Conservation (phyloP, 192 early-diverging fungal species). For the Geranomyces variabilis region DNA sequence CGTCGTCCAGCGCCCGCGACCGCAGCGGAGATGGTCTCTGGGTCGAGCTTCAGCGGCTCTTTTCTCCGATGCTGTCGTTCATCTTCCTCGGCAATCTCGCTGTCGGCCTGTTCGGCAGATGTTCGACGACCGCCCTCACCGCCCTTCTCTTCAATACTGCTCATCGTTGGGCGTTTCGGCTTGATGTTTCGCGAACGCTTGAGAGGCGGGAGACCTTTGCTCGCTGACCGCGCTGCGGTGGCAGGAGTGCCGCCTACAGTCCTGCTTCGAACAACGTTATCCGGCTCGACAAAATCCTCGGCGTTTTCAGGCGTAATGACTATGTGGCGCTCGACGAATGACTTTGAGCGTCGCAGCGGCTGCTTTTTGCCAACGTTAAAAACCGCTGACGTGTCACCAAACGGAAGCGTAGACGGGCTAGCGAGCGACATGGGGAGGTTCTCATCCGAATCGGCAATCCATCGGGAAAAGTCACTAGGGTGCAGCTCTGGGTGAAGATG, state of each 20-base stretch:
- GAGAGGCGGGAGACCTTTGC: conserved; percentile 36
- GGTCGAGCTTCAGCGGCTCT: background rate
- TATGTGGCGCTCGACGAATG: conserved; percentile 44
- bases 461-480: conserved; percentile 32
- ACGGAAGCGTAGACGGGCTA: background rate
- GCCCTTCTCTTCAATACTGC: background rate
- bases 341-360: conserved; percentile 37
- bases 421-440: background rate
- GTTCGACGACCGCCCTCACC: background rate
- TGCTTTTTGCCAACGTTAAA: conserved; percentile 24
- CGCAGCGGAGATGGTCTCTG: background rate
- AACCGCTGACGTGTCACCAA: background rate
- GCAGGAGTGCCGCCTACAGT: conserved; percentile 7
- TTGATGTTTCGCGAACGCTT: conserved; percentile 14
- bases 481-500: conserved; percentile 39
- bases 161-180: conserved; percentile 6
- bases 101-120: background rate
- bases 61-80: background rate
- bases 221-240: background rate
- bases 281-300: conserved; percentile 31
- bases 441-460: conserved; percentile 25
- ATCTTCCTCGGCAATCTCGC: background rate
- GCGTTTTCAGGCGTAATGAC: conserved; percentile 40
- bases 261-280: conserved; percentile 26
- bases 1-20: conserved; percentile 2